These are phyloP conservation scores for Blastomyces silverae DNA, from an alignment of 2,329 filamentous ascomycete genomes.

Conservation along the genomic window DNA sequence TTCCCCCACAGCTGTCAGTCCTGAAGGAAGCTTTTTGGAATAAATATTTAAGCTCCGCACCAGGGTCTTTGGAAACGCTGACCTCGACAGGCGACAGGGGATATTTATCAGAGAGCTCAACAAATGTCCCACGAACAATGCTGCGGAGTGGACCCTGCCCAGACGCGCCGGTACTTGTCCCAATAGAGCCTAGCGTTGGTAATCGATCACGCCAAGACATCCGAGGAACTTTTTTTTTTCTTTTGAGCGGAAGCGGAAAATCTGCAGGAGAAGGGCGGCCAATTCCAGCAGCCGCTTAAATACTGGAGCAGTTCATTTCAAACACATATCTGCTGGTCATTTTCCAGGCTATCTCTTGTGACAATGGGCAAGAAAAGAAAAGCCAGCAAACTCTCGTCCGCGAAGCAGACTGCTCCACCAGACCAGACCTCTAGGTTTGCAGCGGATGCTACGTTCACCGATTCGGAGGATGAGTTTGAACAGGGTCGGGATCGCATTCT, in stretches of 20 bases:
- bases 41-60: background rate
- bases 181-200: background rate
- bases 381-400: constrained; percentile 46
- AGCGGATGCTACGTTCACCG: constrained; percentile 67
- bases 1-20: no score
- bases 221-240: background rate
- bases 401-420: constrained; percentile 28
- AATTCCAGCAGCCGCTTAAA: background rate
- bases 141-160: background rate
- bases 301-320: background rate
- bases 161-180: background rate
- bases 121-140: no score
- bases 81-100: no score
- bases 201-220: background rate
- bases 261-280: background rate
- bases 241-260: background rate
- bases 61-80: background rate
- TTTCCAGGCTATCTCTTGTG: background rate
- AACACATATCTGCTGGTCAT: background rate
- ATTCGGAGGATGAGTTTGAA: constrained; percentile 92
- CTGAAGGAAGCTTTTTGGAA: background rate
- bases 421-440: constrained; percentile 33
- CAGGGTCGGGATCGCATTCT: constrained; percentile 78
- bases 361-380: constrained; percentile 61
- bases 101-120: no score